phyloP scores from a whole-genome alignment of 2,329 filamentous ascomycete genomes.

The Chaetomium sp. region DNA sequence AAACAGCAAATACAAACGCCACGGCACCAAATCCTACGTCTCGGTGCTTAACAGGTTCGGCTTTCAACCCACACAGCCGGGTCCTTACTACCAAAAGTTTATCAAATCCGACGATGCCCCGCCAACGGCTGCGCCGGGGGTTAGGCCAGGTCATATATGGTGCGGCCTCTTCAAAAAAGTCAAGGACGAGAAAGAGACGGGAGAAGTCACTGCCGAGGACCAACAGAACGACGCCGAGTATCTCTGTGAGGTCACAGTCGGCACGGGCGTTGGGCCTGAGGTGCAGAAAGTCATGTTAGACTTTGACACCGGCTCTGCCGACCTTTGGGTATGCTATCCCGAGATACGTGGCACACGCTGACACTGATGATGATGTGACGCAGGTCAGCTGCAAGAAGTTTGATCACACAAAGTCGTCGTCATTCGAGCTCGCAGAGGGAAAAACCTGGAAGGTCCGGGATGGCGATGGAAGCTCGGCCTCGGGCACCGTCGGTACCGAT shows the following conservation, averaged over 20 bases:
- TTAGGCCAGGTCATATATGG: slow-evolving; percentile 48
- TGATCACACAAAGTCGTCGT: slow-evolving; percentile 61
- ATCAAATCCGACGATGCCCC: slow-evolving; percentile 40
- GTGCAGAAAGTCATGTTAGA: slow-evolving; percentile 61
- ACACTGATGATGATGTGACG: neutral
- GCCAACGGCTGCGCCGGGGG: slow-evolving; percentile 42
- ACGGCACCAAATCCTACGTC: slow-evolving; percentile 66
- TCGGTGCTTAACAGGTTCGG: slow-evolving; percentile 62
- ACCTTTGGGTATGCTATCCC: slow-evolving; percentile 61
- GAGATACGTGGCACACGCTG: neutral
- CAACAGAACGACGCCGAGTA: slow-evolving; percentile 69
- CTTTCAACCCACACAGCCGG: slow-evolving; percentile 63
- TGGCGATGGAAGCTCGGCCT: slow-evolving; percentile 68
- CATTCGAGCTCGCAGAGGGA: slow-evolving; percentile 51
- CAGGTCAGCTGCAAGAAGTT: slow-evolving; percentile 49
- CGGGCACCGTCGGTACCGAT: slow-evolving; percentile 66
- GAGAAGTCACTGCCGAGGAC: slow-evolving; percentile 61
- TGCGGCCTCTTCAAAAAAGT: slow-evolving; percentile 52
- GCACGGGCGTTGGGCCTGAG: slow-evolving; percentile 53
- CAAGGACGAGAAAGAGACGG: slow-evolving; percentile 42
- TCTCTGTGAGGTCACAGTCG: slow-evolving; percentile 64
- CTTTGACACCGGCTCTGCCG: slow-evolving; percentile 72
- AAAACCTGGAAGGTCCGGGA: slow-evolving; percentile 65
- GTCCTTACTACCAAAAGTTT: slow-evolving; percentile 60
- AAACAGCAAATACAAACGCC: slow-evolving; percentile 61